Percentiles rank a stretch among this genome's conserved stretches.
Evolutionary conservation across 345 rosid species (phyloP).

Genomic region (Laguncularia racemosa): DNA sequence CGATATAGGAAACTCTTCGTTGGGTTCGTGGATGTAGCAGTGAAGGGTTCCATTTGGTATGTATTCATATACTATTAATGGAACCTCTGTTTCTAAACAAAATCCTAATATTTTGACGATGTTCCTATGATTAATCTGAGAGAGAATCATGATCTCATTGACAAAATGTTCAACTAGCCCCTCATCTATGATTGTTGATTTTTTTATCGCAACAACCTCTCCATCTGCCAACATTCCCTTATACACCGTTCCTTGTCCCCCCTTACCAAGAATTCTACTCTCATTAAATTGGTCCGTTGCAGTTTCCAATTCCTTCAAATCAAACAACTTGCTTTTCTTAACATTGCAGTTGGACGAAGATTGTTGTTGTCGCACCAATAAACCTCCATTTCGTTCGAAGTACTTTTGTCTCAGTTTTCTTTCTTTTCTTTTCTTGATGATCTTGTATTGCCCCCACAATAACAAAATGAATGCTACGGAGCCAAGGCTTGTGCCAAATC

Average conservation of each 20-base stretch:
- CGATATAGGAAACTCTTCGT: not conserved
- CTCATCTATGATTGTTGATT: constrained; percentile 3
- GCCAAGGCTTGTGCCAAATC: not conserved
- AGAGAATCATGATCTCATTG: constrained; percentile 14
- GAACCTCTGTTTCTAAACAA: constrained; percentile 9
- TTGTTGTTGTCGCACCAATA: constrained; percentile 5
- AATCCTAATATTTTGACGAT: constrained; percentile 12
- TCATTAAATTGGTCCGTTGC: constrained; percentile 8
- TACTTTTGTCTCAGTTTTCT: not conserved
- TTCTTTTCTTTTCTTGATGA: constrained; percentile 3
- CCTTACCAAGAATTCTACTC: constrained; percentile 7
- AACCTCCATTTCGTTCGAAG: constrained; percentile 11
- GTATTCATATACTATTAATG: constrained; percentile 9
- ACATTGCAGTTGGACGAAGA: constrained; percentile 4
- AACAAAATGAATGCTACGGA: constrained; percentile 1
- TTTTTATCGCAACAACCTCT: constrained; percentile 8
- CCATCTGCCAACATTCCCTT: constrained; percentile 16
- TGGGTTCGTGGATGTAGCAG: not conserved
- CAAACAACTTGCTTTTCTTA: not conserved
- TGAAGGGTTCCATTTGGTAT: constrained; percentile 11
- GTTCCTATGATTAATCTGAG: constrained; percentile 13
- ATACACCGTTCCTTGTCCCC: constrained; percentile 17
- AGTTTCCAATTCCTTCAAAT: constrained; percentile 5
- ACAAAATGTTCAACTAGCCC: constrained; percentile 12
- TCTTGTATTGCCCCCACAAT: not conserved